Evolutionary conservation across 2,329 filamentous ascomycete genomes (phyloP), one percentile per base, ranked within the genome.

Genomic region (Cephalotrichum gorgonifer): DNA sequence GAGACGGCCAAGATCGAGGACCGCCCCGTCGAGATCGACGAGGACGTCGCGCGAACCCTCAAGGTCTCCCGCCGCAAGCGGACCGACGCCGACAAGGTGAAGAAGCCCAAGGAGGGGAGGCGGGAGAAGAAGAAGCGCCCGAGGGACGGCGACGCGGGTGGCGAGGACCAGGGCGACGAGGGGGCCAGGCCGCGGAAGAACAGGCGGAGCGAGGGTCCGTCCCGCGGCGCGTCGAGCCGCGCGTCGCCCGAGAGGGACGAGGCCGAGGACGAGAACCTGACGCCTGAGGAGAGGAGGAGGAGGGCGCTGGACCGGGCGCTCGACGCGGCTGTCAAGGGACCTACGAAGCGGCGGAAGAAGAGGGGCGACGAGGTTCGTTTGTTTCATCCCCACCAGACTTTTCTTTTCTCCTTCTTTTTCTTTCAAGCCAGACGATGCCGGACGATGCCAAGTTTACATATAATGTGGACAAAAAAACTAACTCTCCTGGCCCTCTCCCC

Each of bases 241-340:
- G 54, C 67, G 1, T 65, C 70, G 20, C 74, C 74, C 3, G 78
- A 83, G 51, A 76, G 81, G 5, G 81, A 87, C 54, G 88, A 95
- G 53, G 86, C 89, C 58, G 81, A 87, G 54, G 88, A 95, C 53
- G 86, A 88, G 58, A 75, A 84, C 53, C 67, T 97, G 57, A 85
- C 86, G 20, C 88, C 89, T 1, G 88, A 93, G 65, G 88, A 95
- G 69, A 78, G 87, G 58, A 81, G 90, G 57, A 83, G 85, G 58
- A 78, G 87, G 56, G 90, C 88, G 20, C 81, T 98, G 48, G 88
- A 95, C 59, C 79, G 83, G 56, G 86, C 87, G 50, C 88, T 97
- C 70, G 88, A 95, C 64, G 86, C 86, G 50, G 89, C 90, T 1
- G 73, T 95, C 57, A 94, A 94, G 71, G 56, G 58, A 11, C 76